Evolutionary conservation across 202 grass and related monocot genomes (phyloP), one percentile per base, ranked within the genome.

Genomic region (Bolboschoenoplectus hybrid): DNA sequence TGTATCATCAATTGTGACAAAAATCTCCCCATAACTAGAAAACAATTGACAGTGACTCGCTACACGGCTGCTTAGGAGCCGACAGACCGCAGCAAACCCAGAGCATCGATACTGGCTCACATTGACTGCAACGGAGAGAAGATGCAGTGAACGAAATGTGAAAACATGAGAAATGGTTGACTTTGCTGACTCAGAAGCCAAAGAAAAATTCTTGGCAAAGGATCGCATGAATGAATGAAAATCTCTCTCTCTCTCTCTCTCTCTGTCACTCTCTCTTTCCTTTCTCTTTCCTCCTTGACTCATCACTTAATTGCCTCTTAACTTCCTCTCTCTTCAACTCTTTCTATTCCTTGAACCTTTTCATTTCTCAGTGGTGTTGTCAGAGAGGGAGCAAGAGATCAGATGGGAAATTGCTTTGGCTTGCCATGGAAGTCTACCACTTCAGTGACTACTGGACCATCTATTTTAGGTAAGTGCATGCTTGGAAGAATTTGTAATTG

Each of bases 351-450:
- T 10, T 13, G 12, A 17, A 26, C 44, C 60, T 62, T 51, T 50
- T 43, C 52, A 68, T 58, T 62, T 44, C 9, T 38, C 35, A 58
- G 11, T 35, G 50, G 10, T 32, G n/a, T 40, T 72, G 20, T 75
- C 38, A 20, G 26, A 60, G n/a, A 63, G 16, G 71, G 35, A 69
- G 39, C 10, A 81, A 35, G 69, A 51, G 52, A 5, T 63, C 76
- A 75, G 19, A 89, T 89, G 88, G 88, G 88, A 26, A 89, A 86
- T 86, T 89, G 88, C 65, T 60, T 82, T 49, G 84, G 65, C 36
- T 67, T 68, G 45, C 67, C 53, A 51, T 51, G 46, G 65, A 67
- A 63, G 10, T 67, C 75, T 67, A 56, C 1, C 36, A 67, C 38
- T 74, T 63, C 87, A 40, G 39, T 53, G 7, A 81, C 47, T 81